These are phyloP conservation scores for Tulasnella sp. DNA, from an alignment of 768 basidiomycete genomes.

Conservation along the genomic window DNA sequence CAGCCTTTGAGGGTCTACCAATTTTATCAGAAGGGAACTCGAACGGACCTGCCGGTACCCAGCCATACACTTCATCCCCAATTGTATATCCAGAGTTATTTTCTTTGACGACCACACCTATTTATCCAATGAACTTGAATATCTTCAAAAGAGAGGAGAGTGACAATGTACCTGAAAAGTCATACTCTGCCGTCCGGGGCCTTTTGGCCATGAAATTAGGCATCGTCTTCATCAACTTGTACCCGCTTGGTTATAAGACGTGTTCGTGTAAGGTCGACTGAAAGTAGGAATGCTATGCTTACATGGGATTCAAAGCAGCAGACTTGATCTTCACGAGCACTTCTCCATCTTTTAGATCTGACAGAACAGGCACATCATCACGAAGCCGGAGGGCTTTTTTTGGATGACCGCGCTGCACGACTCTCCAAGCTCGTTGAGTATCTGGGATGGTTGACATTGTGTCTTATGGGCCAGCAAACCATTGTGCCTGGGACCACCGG, in stretches of 20 bases:
- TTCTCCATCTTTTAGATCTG: constrained; percentile 28
- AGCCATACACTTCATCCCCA: constrained; percentile 57
- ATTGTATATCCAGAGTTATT: constrained; percentile 39
- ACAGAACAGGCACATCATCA: constrained; percentile 24
- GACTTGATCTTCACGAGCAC: constrained; percentile 41
- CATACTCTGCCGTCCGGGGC: constrained; percentile 45
- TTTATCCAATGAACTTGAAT: not conserved
- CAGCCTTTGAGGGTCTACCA: too few relatives aligned
- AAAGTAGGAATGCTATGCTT: constrained; percentile 1
- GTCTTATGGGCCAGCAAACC: too few relatives aligned
- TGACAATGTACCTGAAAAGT: constrained; percentile 35
- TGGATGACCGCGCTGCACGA: constrained; percentile 24
- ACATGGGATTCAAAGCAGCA: constrained; percentile 59
- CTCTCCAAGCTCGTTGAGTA: constrained; percentile 23
- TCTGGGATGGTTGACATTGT: constrained; percentile 10
- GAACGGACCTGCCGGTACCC: constrained; percentile 30
- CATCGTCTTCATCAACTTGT: constrained; percentile 39
- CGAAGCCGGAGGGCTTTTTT: constrained; percentile 24
- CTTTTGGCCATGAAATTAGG: constrained; percentile 37
- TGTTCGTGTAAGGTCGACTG: not conserved
- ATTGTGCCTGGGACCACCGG: too few relatives aligned
- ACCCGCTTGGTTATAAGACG: constrained; percentile 32
- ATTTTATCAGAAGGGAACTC: not conserved
- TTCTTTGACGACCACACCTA: constrained; percentile 40
- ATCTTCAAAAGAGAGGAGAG: not conserved